Percentiles rank a stretch among this genome's conserved stretches.
Conservation (phyloP, 306 rosid genomes). For the Begonia masoniana region DNA sequence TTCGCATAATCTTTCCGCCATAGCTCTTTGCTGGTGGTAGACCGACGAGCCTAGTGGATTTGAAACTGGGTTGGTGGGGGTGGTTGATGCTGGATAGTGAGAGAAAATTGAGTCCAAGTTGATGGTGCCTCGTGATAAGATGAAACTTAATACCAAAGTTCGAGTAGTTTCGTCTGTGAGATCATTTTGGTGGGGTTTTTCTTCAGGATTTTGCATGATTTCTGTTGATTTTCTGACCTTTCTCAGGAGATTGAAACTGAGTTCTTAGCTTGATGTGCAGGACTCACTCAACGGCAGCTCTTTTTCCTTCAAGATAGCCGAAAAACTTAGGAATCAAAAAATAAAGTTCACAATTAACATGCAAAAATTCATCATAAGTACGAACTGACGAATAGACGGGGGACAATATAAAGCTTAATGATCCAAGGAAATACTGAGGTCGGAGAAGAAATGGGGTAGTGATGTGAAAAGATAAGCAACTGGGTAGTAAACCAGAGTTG, state of each 20-base stretch:
- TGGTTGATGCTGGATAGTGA: slow-evolving; percentile 18
- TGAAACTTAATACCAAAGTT: slow-evolving; percentile 3
- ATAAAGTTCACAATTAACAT: too few relatives aligned
- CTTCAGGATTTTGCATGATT: neutral
- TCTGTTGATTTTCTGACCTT: neutral
- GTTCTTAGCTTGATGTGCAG: neutral
- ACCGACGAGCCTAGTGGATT: slow-evolving; percentile 70
- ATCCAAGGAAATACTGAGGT: too few relatives aligned
- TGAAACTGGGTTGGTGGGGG: slow-evolving; percentile 8
- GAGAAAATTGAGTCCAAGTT: slow-evolving; percentile 87
- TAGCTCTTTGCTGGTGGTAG: slow-evolving; percentile 68
- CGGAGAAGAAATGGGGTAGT: neutral
- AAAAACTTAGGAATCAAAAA: neutral
- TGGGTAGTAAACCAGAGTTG: too few relatives aligned
- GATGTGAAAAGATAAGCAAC: too few relatives aligned
- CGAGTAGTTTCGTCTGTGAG: slow-evolving; percentile 20
- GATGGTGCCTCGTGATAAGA: slow-evolving; percentile 40
- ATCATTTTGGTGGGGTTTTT: neutral
- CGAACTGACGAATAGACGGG: neutral
- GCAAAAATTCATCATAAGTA: too few relatives aligned
- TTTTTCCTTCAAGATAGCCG: neutral
- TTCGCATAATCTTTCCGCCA: slow-evolving; percentile 52
- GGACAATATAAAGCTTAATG: neutral
- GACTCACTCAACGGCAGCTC: neutral
- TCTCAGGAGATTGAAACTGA: neutral